Evolutionary conservation across 2,329 filamentous ascomycete genomes (phyloP).

Genomic region (Microsporum audouinii): DNA sequence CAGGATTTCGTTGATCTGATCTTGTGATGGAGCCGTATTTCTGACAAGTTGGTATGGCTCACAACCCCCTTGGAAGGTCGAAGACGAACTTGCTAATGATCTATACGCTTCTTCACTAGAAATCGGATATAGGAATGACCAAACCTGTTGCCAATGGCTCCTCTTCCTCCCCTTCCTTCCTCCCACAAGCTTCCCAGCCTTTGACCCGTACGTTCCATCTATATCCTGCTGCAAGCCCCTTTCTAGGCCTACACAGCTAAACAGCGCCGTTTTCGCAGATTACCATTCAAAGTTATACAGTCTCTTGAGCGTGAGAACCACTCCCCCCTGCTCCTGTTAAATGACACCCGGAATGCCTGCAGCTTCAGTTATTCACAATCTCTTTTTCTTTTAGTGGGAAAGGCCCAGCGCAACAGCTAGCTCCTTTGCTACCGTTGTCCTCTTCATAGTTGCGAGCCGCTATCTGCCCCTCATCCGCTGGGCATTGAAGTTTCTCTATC

Average conservation of each 20-base stretch:
- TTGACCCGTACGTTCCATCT: slow-evolving; percentile 43
- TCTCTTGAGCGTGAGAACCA: slow-evolving; percentile 45
- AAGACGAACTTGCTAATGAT: not conserved
- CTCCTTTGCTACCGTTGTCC: slow-evolving; percentile 45
- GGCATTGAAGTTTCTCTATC: slow-evolving; percentile 49
- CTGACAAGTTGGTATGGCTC: not conserved
- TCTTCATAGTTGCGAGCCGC: slow-evolving; percentile 51
- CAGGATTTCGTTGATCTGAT: not conserved
- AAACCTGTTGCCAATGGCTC: slow-evolving; percentile 24
- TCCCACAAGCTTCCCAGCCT: slow-evolving; percentile 42
- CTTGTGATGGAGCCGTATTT: not conserved
- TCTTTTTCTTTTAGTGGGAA: slow-evolving; percentile 45
- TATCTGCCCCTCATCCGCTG: slow-evolving; percentile 53
- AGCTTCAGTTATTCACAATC: slow-evolving; percentile 5
- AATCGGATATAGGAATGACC: not conserved
- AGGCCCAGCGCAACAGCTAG: slow-evolving; percentile 53
- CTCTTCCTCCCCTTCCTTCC: slow-evolving; percentile 38
- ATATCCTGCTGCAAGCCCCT: not conserved
- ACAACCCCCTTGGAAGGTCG: not conserved
- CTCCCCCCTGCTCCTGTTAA: not conserved
- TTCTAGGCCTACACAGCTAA: not conserved
- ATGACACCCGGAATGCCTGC: not conserved
- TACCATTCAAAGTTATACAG: slow-evolving; percentile 58
- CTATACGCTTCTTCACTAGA: not conserved
- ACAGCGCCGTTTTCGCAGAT: slow-evolving; percentile 29